Percentiles rank a stretch among this genome's conserved stretches.
These are phyloP conservation scores for Rhodocollybia butyracea DNA, from an alignment of 768 basidiomycete species.

Conservation along the genomic window DNA sequence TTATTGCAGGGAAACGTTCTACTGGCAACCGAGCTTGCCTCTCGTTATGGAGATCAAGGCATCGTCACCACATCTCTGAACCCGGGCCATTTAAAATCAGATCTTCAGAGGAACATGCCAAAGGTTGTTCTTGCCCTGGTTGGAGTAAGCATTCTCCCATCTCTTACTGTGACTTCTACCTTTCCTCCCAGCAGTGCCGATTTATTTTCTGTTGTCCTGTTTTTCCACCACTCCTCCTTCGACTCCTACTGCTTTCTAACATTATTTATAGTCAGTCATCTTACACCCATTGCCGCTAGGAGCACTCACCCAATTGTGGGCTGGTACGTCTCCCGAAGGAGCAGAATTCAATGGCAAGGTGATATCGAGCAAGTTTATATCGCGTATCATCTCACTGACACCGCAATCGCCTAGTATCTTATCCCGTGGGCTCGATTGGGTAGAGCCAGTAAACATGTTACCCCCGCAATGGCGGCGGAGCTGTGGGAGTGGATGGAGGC, in stretches of 20 bases:
- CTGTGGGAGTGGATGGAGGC: too few relatives aligned
- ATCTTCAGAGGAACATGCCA: slow-evolving; percentile 6
- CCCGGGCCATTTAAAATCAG: slow-evolving; percentile 28
- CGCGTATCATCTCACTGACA: neutral
- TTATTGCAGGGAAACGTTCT: slow-evolving; percentile 38
- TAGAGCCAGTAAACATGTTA: neutral
- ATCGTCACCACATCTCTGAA: slow-evolving; percentile 41
- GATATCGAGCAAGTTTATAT: neutral
- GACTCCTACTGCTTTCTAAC: too few relatives aligned
- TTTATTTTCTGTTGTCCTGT: neutral
- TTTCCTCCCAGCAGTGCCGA: neutral
- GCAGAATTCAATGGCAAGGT: slow-evolving; percentile 33
- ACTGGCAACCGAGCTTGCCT: slow-evolving; percentile 38
- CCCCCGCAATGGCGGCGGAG: neutral
- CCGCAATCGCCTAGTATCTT: neutral
- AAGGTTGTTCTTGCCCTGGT: neutral
- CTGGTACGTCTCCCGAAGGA: slow-evolving; percentile 35
- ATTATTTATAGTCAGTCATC: neutral
- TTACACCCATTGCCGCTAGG: slow-evolving; percentile 15
- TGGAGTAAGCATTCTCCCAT: neutral
- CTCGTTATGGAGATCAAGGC: slow-evolving; percentile 40
- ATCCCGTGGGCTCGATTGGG: neutral
- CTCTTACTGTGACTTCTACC: neutral
- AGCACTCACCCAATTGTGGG: slow-evolving; percentile 36
- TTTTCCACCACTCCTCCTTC: neutral